phyloP scores from a whole-genome alignment of 768 basidiomycete species.

The Trichaptum fuscoviolaceum region DNA sequence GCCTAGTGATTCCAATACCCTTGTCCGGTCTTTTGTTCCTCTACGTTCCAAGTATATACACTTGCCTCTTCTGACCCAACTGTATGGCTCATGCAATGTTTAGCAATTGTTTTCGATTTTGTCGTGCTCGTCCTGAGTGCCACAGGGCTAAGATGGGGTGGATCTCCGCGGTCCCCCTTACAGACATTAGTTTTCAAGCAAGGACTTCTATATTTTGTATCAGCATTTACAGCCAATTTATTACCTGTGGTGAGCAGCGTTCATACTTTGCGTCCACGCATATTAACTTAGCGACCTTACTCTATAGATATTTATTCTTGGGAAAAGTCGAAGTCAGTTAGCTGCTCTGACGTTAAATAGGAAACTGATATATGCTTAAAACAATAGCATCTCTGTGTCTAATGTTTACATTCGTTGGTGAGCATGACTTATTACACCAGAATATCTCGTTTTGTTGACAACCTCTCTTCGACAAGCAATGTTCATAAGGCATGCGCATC shows the following conservation, averaged over 20 bases:
- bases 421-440: neutral
- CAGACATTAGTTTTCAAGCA: neutral
- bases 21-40: neutral
- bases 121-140: neutral
- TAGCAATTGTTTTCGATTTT: neutral
- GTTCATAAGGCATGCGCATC: neutral
- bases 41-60: neutral
- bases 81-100: neutral
- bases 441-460: no score
- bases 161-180: neutral
- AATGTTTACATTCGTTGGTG: neutral
- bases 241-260: neutral
- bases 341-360: neutral
- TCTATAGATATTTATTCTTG: constrained; percentile 1
- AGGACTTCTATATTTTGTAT: neutral
- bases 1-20: neutral
- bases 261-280: neutral
- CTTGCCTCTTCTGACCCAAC: neutral
- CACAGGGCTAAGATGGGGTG: neutral
- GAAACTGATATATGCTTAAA: neutral
- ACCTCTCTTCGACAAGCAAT: neutral
- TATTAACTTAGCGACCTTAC: neutral
- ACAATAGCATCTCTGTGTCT: neutral
- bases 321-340: neutral
- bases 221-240: neutral